Evolutionary conservation across 2,329 filamentous ascomycete species (phyloP), one percentile per base, ranked within the genome.

Genomic region (Nigrospora oryzae): DNA sequence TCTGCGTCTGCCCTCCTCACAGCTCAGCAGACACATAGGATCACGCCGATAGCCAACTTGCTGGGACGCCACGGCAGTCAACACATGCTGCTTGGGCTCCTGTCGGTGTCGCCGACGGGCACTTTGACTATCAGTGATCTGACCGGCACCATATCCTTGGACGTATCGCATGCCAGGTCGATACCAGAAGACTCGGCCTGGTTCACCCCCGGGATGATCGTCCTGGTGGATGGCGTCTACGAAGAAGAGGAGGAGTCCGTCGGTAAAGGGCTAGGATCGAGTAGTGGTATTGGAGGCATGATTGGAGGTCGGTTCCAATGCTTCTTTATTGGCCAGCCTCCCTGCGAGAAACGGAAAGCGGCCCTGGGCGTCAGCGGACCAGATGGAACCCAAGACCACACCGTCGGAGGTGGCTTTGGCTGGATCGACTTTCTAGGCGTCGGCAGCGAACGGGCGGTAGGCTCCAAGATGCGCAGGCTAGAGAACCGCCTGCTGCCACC

Each of bases 341-440:
- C 91, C 0, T 91, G 88, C 53, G 93, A 98, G 67, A 83, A 86
- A 58, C 79, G 93, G 35, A 81, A 83, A 41, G 77, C 80, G 12
- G 93, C 89, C 0, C 70, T 96, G 4, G 90, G 90, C 11, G 79
- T 86, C 41, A 78, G 73, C 45, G 76, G 73, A 14, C 73, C 68
- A 2, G 77, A 81, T 17, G 71, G 73, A n/a, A 73, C 74, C 11
- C 66, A 70, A 16, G 75, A 79, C 47, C 71, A 79, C 49, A 81
- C 78, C 35, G 79, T 86, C 36, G 84, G 83, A 28, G 86, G 86
- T 46, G 88, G 87, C 1, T 96, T 97, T 59, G 93, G 93, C 37
- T 98, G 93, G 90, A 89, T 95, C 43, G 93, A 97, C 63, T 98
- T 97, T 59, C 72, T 97, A 2, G 93, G 91, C 6, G 79, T 93